Evolutionary conservation across 2,329 filamentous ascomycete genomes (phyloP), one percentile per base, ranked within the genome.

Genomic region (Clarireedia hainanense): DNA sequence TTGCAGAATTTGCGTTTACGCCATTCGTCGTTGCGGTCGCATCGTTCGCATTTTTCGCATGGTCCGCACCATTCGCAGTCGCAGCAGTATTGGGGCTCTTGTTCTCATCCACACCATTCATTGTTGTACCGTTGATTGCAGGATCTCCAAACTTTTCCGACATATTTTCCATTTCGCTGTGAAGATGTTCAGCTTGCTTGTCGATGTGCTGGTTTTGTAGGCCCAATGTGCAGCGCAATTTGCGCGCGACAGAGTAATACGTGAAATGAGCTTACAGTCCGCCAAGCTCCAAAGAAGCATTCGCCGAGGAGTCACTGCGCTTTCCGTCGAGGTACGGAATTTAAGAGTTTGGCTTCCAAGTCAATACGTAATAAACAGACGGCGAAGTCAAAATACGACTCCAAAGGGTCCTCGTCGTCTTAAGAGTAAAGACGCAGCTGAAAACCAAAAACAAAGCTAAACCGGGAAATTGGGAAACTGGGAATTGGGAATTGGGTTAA

Each of bases 71-170:
- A 49, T 54, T 54, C 14, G 43, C 39, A 7, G 15, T 48, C 34
- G 30, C 20, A 20, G 20, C 20, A 20, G 20, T 20, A 20, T 20
- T 20, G 0, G 20, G 20, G 20, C 20, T 20, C 20, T 20, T 20
- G 20, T 20, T 20, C 20, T 20, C 20, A 20, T 39, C 17, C 17
- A 39, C 37, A 27, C 17, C 34, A 49, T 54, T 49, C 14, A 34
- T 15, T 14, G 15, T 48, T 34, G 30, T 27, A 30, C 47, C 34
- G 15, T 45, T 34, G 12, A 34, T 34, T 40, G 42, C 43, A 48
- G n/a, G 42, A 6, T 17, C 42, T 37, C 50, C 47, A 30, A 55
- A 47, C 20, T 45, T 45, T 37, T 55, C 52, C 52, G 47, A 55
- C 52, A 55, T 55, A 12, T 37, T 37, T 30, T 42, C 39, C 17